Conservation (phyloP, 257 asterid genomes). For the Nicotiana benthamiana region DNA sequence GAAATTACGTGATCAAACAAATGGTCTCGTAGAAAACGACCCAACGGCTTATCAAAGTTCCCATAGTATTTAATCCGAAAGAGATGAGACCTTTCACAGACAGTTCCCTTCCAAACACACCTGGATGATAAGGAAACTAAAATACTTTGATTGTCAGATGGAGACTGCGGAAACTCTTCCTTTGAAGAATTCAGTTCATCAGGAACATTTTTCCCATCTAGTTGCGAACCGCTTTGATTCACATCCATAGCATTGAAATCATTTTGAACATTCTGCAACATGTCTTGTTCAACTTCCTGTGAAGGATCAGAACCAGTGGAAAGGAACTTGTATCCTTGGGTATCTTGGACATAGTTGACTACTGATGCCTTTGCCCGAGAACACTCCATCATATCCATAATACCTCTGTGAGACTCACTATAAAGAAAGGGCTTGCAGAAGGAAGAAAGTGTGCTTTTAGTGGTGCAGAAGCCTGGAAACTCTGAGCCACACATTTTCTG, state of each 20-base stretch:
- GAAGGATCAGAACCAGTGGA: slow-evolving; percentile 23
- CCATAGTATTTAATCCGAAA: slow-evolving; percentile 89
- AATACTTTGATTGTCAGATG: slow-evolving; percentile 90
- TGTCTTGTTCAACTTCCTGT: slow-evolving; percentile 6
- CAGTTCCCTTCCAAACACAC: slow-evolving; percentile 94
- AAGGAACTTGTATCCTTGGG: slow-evolving; percentile 15
- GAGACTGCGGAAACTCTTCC: slow-evolving; percentile 81
- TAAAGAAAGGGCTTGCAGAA: slow-evolving; percentile 23
- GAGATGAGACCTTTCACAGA: slow-evolving; percentile 87
- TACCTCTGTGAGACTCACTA: slow-evolving; percentile 26
- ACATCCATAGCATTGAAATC: slow-evolving; percentile 23
- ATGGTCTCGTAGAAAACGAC: slow-evolving; percentile 84
- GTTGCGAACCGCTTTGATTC: slow-evolving; percentile 18
- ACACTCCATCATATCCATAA: slow-evolving; percentile 16
- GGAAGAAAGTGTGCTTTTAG: slow-evolving; percentile 28
- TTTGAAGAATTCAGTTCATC: slow-evolving; percentile 41
- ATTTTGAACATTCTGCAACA: slow-evolving; percentile 19
- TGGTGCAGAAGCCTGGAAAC: slow-evolving; percentile 13
- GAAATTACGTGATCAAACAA: slow-evolving; percentile 79
- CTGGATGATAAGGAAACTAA: slow-evolving; percentile 84
- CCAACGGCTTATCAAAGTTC: slow-evolving; percentile 84
- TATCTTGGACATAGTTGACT: slow-evolving; percentile 10
- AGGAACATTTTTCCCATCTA: slow-evolving; percentile 28
- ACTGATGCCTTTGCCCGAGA: slow-evolving; percentile 26
- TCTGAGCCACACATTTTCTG: slow-evolving; percentile 26